Percentiles rank a stretch among this genome's conserved stretches.
phyloP scores from a whole-genome alignment of 2,329 filamentous ascomycete species.

The Metarhizium brunneum region DNA sequence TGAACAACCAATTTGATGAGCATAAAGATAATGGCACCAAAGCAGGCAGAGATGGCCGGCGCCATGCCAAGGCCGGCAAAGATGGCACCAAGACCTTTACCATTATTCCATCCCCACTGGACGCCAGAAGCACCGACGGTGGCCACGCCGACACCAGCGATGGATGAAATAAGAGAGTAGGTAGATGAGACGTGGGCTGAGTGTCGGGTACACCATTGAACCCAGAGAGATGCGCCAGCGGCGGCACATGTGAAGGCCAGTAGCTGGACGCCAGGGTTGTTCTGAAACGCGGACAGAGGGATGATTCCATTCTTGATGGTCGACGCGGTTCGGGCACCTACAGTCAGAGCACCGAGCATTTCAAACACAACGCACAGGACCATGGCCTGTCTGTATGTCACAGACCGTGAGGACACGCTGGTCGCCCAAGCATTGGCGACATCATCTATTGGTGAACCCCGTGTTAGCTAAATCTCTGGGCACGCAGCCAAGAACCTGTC shows the following conservation, averaged over 20 bases:
- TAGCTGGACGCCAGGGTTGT: slow-evolving; percentile 57
- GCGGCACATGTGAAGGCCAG: slow-evolving; percentile 57
- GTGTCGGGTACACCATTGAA: slow-evolving; percentile 72
- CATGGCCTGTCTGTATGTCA: slow-evolving; percentile 61
- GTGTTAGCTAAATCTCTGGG: slow-evolving; percentile 5
- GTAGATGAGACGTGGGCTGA: slow-evolving; percentile 66
- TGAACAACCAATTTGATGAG: slow-evolving; percentile 57
- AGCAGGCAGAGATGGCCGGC: slow-evolving; percentile 51
- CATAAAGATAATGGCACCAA: slow-evolving; percentile 58
- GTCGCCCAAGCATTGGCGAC: slow-evolving; percentile 79
- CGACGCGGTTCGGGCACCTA: slow-evolving; percentile 60
- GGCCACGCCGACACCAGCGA: slow-evolving; percentile 61
- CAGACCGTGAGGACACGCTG: slow-evolving; percentile 45
- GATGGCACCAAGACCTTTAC: slow-evolving; percentile 59
- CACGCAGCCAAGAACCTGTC: neutral
- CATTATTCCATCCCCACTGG: slow-evolving; percentile 57
- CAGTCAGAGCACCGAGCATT: slow-evolving; percentile 55
- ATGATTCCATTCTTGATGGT: slow-evolving; percentile 78
- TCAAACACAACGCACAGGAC: slow-evolving; percentile 58
- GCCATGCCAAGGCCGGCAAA: slow-evolving; percentile 61
- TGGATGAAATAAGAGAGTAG: slow-evolving; percentile 60
- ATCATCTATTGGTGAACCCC: slow-evolving; percentile 47
- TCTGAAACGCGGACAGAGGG: slow-evolving; percentile 45
- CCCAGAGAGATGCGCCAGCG: slow-evolving; percentile 59
- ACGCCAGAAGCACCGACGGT: slow-evolving; percentile 52